Percentiles rank a stretch among this genome's conserved stretches.
These are phyloP conservation scores for Cyberlindnera mycetangii DNA, from an alignment of 805 yeast genomes.

Conservation along the genomic window DNA sequence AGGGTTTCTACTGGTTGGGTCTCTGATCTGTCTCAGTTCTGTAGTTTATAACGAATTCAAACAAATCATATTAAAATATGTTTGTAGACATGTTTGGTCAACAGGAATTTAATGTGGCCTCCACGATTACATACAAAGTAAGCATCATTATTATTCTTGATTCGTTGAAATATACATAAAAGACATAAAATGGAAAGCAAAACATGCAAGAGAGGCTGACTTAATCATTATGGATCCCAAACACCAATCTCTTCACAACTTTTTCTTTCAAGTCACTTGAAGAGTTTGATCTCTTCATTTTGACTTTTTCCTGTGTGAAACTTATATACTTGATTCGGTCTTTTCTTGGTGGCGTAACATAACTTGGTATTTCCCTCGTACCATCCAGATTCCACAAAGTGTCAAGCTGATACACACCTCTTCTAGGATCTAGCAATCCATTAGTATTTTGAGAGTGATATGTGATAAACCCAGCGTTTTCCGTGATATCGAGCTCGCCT, in stretches of 20 bases:
- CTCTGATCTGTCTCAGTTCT: neutral
- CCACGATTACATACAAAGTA: too few relatives aligned
- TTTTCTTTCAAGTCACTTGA: constrained; percentile 20
- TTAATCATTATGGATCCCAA: constrained; percentile 25
- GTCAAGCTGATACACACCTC: constrained; percentile 16
- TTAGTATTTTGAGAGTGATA: constrained; percentile 7
- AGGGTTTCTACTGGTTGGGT: constrained; percentile 22
- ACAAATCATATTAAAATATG: too few relatives aligned
- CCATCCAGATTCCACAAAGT: constrained; percentile 19
- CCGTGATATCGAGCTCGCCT: constrained; percentile 19
- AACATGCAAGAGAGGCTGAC: neutral
- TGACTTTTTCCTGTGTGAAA: constrained; percentile 14
- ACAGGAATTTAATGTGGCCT: too few relatives aligned
- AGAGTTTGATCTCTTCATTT: constrained; percentile 25
- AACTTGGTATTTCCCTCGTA: constrained; percentile 18
- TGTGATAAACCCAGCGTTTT: constrained; percentile 20
- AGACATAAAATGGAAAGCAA: neutral
- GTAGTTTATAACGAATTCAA: neutral
- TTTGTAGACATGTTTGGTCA: too few relatives aligned
- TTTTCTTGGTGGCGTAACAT: constrained; percentile 27
- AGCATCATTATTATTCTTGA: too few relatives aligned
- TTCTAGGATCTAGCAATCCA: constrained; percentile 3
- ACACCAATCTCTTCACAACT: constrained; percentile 26
- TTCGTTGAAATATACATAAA: too few relatives aligned
- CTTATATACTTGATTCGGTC: constrained; percentile 22